Base-by-base conservation (phyloP, 805 yeast species). In the Grigorovia jiainica region DNA sequence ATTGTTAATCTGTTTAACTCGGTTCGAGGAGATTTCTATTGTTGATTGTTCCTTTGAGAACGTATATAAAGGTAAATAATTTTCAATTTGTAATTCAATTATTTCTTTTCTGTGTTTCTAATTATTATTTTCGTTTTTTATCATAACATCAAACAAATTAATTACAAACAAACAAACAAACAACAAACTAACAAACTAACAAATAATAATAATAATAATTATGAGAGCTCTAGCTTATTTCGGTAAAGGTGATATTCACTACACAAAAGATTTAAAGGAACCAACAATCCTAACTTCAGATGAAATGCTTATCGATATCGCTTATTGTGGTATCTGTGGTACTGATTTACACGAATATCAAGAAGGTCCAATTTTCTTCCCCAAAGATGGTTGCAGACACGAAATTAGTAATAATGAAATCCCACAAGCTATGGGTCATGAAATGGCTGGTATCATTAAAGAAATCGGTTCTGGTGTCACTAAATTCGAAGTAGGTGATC, bases 311-410 rank as follows among this genome's bases (percentile, higher is more conserved):
- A 50, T 73, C 21, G 70, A 66, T 18, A 65, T 72, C n/a, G 53
- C 64, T 8, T 74, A 65, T 54, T 75, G 82, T 51, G 84, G 84
- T 6, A 76, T 78, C 34, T 78, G 84, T 51, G 83, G 83, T 21
- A 68, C 79, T 1, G 82, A 77, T 54, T 58, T 77, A 32, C 79
- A 76, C 49, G 78, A 79, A 55, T 77, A 66, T 49, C 49, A 62
- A 21, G 76, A 71, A 21, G 81, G 79, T 1, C 82, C 85, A 8
- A 74, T 75, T 42, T 76, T 79, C 54, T 75, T 76, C 60, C 70
- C 67, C 4, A 57, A 63, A 43, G 62, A 58, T 31, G 68, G 69
- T 20, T 39, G 51, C 38, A 50, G 50, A 2, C 65, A 71, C 42
- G 62, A 60, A 31, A 55, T 74, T 20, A 40, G 45, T 29, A 69